phyloP scores from a whole-genome alignment of 441 rosid genomes.

The Eutrema salsugineum region DNA sequence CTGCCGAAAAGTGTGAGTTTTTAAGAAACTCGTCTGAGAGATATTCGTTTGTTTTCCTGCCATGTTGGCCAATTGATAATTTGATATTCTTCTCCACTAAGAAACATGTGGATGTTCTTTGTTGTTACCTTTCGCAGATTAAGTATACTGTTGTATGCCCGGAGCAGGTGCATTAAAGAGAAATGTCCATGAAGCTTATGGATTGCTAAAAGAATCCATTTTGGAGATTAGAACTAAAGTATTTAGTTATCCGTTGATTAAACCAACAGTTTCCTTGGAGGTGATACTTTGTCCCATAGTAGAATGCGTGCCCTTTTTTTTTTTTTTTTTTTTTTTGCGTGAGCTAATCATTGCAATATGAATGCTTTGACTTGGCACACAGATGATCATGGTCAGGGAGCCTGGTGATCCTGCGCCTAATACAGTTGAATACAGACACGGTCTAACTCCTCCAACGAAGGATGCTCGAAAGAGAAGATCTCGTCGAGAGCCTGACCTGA shows the following conservation, averaged over 20 bases:
- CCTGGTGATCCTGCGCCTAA: constrained; percentile 68
- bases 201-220: constrained; percentile 61
- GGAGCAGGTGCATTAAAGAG: constrained; percentile 44
- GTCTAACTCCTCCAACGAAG: constrained; percentile 91
- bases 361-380: not conserved
- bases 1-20: constrained; percentile 74
- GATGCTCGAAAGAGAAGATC: constrained; percentile 95
- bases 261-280: constrained; percentile 68
- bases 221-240: constrained; percentile 49
- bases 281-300: constrained; percentile 26
- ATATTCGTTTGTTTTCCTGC: constrained; percentile 24
- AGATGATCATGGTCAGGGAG: constrained; percentile 97
- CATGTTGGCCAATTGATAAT: not conserved
- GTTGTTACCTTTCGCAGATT: constrained; percentile 62
- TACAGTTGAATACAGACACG: constrained; percentile 79
- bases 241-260: constrained; percentile 57
- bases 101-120: constrained; percentile 5
- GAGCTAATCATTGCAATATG: not conserved
- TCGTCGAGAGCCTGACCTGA: constrained; percentile 89
- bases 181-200: constrained; percentile 60
- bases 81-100: constrained; percentile 2
- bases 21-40: not conserved
- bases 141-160: constrained; percentile 91
- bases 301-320: not conserved
- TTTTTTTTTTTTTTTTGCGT: not conserved